Evolutionary conservation across 2,329 filamentous ascomycete species (phyloP).

Genomic region (Myotisia sp.): DNA sequence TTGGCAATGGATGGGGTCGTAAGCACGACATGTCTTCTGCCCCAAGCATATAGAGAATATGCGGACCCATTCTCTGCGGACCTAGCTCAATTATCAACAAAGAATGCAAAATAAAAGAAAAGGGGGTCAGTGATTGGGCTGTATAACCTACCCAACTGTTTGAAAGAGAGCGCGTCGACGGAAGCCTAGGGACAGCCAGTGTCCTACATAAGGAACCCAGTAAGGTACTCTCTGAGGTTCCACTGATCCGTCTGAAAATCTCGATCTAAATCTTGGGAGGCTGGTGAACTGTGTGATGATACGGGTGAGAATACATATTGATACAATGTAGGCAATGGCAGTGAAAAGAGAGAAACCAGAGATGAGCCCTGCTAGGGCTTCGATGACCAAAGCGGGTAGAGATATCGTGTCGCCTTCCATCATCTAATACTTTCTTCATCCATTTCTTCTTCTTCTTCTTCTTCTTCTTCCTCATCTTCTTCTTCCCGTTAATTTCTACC

Average conservation of each 20-base stretch:
- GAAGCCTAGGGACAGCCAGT: slow-evolving; percentile 37
- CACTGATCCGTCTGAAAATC: slow-evolving; percentile 16
- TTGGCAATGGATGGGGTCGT: slow-evolving; percentile 35
- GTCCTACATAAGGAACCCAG: slow-evolving; percentile 45
- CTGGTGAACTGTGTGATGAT: slow-evolving; percentile 25
- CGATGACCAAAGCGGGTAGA: slow-evolving; percentile 3
- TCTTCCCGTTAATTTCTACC: too few species aligned
- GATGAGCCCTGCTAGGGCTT: slow-evolving; percentile 2
- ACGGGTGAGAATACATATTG: slow-evolving; percentile 26
- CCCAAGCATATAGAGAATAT: slow-evolving; percentile 37
- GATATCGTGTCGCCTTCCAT: slow-evolving; percentile 3
- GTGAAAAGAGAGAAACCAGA: slow-evolving; percentile 14
- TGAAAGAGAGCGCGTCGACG: too few species aligned
- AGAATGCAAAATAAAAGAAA: too few species aligned
- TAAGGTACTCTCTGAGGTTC: slow-evolving; percentile 40
- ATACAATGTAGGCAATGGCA: slow-evolving; percentile 18
- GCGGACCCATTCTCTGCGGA: slow-evolving; percentile 24
- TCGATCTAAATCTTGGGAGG: slow-evolving; percentile 11
- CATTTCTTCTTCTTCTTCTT: not conserved
- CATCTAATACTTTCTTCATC: too few species aligned
- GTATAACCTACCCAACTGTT: too few species aligned
- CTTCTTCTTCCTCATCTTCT: not conserved
- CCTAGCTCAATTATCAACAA: slow-evolving; percentile 4
- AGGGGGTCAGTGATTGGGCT: too few species aligned
- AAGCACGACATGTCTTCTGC: slow-evolving; percentile 37